phyloP scores from a whole-genome alignment of 371 early-diverging fungal species.

The Zopfochytrium polystomum region DNA sequence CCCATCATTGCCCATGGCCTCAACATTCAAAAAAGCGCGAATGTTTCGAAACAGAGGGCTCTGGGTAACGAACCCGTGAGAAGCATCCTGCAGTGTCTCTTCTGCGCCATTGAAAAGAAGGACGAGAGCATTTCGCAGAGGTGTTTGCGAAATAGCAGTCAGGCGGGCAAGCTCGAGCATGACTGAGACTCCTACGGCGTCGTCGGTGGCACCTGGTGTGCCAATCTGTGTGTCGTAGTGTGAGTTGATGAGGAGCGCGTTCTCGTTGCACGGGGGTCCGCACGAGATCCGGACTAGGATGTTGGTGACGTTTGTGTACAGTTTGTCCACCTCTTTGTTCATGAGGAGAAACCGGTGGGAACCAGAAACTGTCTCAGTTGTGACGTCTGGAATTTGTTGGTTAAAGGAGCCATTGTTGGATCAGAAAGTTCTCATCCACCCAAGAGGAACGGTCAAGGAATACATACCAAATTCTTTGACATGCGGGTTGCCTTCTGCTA shows the following conservation, averaged over 20 bases:
- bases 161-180: conserved; percentile 72
- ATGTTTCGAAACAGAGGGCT: conserved; percentile 35
- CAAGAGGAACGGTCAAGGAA: too few relatives aligned
- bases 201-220: conserved; percentile 56
- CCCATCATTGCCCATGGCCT: conserved; percentile 70
- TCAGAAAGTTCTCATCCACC: too few relatives aligned
- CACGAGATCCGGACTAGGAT: conserved; percentile 71
- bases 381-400: conserved; percentile 17
- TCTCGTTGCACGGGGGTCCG: conserved; percentile 60
- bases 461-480: too few relatives aligned
- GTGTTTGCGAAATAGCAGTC: conserved; percentile 49
- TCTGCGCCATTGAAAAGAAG: conserved; percentile 79
- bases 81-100: conserved; percentile 74
- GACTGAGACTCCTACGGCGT: conserved; percentile 66
- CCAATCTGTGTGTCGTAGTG: conserved; percentile 66
- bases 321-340: conserved; percentile 50
- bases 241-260: conserved; percentile 66
- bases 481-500: too few relatives aligned
- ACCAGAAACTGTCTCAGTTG: conserved; percentile 48
- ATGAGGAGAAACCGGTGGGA: conserved; percentile 71
- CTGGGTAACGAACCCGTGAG: conserved; percentile 63
- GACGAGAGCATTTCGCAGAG: conserved; percentile 40
- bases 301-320: conserved; percentile 69
- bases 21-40: conserved; percentile 68
- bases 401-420: background rate